These are phyloP conservation scores for Apocynum venetum DNA, from an alignment of 257 asterid genomes.

Conservation along the genomic window DNA sequence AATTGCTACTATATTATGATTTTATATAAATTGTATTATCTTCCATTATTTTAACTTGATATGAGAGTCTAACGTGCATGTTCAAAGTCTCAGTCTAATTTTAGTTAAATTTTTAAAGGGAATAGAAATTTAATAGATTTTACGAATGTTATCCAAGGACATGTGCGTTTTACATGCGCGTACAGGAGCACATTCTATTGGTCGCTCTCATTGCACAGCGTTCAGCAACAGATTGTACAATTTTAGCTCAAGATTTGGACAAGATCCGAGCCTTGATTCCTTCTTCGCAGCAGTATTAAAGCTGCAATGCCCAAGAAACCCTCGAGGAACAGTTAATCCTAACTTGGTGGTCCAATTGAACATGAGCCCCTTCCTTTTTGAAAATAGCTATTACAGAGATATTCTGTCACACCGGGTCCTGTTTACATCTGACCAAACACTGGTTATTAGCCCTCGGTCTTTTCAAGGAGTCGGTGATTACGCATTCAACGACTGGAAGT, in stretches of 20 bases:
- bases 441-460: constrained; percentile 26
- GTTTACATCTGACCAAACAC: constrained; percentile 46
- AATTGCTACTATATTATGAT: too few relatives aligned
- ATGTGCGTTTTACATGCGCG: not conserved
- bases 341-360: constrained; percentile 56
- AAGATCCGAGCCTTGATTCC: constrained; percentile 62
- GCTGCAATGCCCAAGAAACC: constrained; percentile 38
- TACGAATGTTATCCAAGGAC: too few relatives aligned
- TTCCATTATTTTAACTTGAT: too few relatives aligned
- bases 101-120: too few relatives aligned
- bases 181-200: constrained; percentile 74
- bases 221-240: constrained; percentile 51
- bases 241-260: constrained; percentile 34
- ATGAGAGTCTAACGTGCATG: too few relatives aligned
- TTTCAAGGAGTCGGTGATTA: constrained; percentile 30
- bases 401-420: constrained; percentile 25
- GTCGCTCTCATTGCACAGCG: constrained; percentile 59
- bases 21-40: too few relatives aligned
- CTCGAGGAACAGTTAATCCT: constrained; percentile 14
- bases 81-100: too few relatives aligned
- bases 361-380: constrained; percentile 26
- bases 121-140: too few relatives aligned
- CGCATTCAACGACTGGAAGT: constrained; percentile 26
- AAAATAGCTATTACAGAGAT: constrained; percentile 26
- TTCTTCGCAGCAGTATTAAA: constrained; percentile 40